These are phyloP conservation scores for Boletus bicolor DNA, from an alignment of 768 basidiomycete genomes.

Conservation along the genomic window DNA sequence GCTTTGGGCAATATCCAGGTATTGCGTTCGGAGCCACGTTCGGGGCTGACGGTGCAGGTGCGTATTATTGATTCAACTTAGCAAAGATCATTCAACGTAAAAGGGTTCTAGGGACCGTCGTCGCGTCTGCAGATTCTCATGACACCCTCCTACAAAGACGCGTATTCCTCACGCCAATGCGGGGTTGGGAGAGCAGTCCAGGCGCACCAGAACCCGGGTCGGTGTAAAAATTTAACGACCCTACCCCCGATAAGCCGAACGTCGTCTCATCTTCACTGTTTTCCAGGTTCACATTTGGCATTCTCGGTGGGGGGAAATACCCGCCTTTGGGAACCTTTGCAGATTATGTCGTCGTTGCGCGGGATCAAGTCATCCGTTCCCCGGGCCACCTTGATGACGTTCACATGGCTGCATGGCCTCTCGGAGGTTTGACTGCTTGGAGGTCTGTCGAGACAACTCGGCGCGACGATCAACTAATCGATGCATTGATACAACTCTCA, in stretches of 20 bases:
- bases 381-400: constrained; percentile 67
- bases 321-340: constrained; percentile 69
- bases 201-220: constrained; percentile 65
- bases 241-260: neutral
- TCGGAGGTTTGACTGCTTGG: constrained; percentile 81
- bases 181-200: constrained; percentile 70
- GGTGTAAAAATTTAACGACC: constrained; percentile 11
- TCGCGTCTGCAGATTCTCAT: constrained; percentile 49
- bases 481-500: neutral
- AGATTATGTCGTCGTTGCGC: constrained; percentile 71
- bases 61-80: constrained; percentile 7
- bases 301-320: constrained; percentile 56
- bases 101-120: constrained; percentile 51
- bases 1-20: constrained; percentile 63
- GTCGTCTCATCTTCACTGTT: neutral
- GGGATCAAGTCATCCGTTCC: constrained; percentile 60
- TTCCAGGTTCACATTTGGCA: constrained; percentile 48
- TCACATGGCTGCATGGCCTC: constrained; percentile 73
- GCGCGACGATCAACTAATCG: neutral
- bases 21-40: constrained; percentile 58
- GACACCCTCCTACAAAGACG: constrained; percentile 60
- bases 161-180: constrained; percentile 73
- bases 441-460: constrained; percentile 44
- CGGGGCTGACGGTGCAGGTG: constrained; percentile 76
- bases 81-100: neutral